phyloP scores from a whole-genome alignment of 257 asterid species.

The Solanum sitiens region DNA sequence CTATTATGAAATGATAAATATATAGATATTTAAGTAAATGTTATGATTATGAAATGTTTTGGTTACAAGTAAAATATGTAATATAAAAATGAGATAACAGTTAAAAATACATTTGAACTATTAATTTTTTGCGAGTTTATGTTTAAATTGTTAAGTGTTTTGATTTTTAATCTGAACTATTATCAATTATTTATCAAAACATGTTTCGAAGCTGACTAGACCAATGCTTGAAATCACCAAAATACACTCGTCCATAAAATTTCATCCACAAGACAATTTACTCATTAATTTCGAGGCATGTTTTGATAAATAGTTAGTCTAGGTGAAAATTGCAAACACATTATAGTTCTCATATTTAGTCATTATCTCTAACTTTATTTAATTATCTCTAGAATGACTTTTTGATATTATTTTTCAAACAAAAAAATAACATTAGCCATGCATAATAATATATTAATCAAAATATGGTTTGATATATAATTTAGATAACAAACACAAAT shows the following conservation, averaged over 20 bases:
- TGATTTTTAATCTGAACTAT: too few species aligned
- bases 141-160: too few species aligned
- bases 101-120: too few species aligned
- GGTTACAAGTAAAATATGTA: too few species aligned
- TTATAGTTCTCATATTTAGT: background rate
- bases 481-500: background rate
- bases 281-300: rapidly evolving
- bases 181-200: too few species aligned
- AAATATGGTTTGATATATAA: too few species aligned
- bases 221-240: background rate
- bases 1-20: background rate
- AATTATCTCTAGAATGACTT: background rate
- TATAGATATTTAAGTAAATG: background rate
- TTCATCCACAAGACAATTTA: background rate
- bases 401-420: background rate
- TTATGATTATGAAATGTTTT: background rate
- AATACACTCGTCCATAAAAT: background rate
- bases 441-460: background rate
- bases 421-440: too few species aligned
- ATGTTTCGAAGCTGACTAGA: background rate
- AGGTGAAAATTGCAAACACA: background rate
- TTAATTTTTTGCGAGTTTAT: too few species aligned
- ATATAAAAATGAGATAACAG: too few species aligned
- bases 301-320: background rate
- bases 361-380: background rate